Evolutionary conservation across 305 asterid genomes (phyloP).

Genomic region (Fraxinus angustifolia): DNA sequence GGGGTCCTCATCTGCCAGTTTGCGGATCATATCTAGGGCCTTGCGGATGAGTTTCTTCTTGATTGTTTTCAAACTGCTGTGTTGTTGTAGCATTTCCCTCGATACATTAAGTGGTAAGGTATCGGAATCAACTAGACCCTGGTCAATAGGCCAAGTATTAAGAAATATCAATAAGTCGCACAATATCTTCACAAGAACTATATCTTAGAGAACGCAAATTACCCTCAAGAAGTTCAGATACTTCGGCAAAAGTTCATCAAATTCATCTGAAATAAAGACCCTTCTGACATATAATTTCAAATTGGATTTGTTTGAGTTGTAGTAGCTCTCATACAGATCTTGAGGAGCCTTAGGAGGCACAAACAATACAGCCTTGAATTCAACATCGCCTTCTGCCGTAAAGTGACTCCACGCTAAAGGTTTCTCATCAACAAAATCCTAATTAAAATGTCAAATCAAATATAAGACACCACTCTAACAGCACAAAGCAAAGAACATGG

Average conservation of each 20-base stretch:
- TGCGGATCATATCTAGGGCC: slow-evolving; percentile 96
- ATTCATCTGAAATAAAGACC: slow-evolving; percentile 80
- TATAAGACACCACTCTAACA: too few species aligned
- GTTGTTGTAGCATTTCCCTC: slow-evolving; percentile 95
- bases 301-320: slow-evolving; percentile 63
- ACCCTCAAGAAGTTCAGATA: slow-evolving; percentile 72
- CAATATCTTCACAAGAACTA: too few species aligned
- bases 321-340: slow-evolving; percentile 77
- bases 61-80: slow-evolving; percentile 86
- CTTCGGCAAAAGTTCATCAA: slow-evolving; percentile 72
- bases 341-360: slow-evolving; percentile 85
- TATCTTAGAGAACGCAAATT: slow-evolving; percentile 6
- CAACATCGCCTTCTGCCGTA: slow-evolving; percentile 81
- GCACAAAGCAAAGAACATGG: too few species aligned
- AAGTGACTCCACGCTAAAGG: slow-evolving; percentile 79
- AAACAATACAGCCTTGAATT: slow-evolving; percentile 69
- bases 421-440: slow-evolving; percentile 56
- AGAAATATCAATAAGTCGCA: too few species aligned
- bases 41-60: slow-evolving; percentile 89
- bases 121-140: slow-evolving; percentile 98
- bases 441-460: too few species aligned
- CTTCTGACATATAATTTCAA: slow-evolving; percentile 63
- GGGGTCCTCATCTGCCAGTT: slow-evolving; percentile 92
- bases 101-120: slow-evolving; percentile 91
- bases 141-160: slow-evolving; percentile 6